Evolutionary conservation across 768 basidiomycete genomes (phyloP).

Genomic region (Mycena indigotica): DNA sequence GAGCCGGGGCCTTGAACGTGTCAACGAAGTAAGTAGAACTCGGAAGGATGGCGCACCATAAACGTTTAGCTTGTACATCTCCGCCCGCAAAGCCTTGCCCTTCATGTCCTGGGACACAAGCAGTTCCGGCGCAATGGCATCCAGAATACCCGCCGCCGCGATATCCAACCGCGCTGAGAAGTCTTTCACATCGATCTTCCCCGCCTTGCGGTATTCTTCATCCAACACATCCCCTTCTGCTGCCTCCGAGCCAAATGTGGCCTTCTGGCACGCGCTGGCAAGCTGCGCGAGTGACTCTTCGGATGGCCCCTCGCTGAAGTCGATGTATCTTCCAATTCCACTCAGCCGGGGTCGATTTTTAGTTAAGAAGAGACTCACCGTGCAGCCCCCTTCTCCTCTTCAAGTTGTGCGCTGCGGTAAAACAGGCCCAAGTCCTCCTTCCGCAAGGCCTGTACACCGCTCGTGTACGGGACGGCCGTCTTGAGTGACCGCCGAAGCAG

Average conservation of each 20-base stretch:
- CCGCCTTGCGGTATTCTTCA: constrained; percentile 32
- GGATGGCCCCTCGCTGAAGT: neutral
- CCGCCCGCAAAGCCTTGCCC: constrained; percentile 26
- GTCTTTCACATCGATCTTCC: constrained; percentile 25
- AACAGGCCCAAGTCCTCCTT: neutral
- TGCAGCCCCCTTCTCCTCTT: too few species aligned
- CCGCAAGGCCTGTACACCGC: constrained; percentile 6
- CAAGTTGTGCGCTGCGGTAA: neutral
- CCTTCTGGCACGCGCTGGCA: constrained; percentile 21
- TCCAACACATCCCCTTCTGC: constrained; percentile 29
- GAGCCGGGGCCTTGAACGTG: constrained; percentile 39
- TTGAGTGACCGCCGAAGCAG: neutral
- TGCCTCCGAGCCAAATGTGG: constrained; percentile 29
- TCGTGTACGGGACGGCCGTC: neutral
- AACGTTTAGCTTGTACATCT: constrained; percentile 50
- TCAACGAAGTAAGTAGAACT: neutral
- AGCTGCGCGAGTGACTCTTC: neutral
- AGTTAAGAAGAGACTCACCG: neutral
- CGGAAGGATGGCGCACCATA: constrained; percentile 41
- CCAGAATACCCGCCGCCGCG: constrained; percentile 25
- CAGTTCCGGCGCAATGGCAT: constrained; percentile 21
- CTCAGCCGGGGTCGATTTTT: too few species aligned
- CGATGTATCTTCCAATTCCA: neutral
- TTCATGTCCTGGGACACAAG: constrained; percentile 10
- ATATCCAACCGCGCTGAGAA: constrained; percentile 33